phyloP scores from a whole-genome alignment of 352 stramenopile genomes.

The Phytophthora cactorum region DNA sequence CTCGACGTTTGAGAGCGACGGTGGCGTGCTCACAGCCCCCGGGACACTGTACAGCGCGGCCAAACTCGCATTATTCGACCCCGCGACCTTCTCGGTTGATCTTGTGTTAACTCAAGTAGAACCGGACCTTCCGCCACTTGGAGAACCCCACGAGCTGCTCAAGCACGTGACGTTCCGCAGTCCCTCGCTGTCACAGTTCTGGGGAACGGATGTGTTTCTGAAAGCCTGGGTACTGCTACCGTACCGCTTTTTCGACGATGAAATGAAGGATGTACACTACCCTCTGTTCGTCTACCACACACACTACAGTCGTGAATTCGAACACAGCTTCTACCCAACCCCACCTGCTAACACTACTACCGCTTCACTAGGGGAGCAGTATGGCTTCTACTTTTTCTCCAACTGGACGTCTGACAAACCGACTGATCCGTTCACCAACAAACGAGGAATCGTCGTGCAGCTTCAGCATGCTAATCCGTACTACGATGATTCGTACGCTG shows the following conservation, averaged over 20 bases:
- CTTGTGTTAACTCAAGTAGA: conserved; percentile 59
- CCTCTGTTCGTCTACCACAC: conserved; percentile 81
- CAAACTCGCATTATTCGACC: conserved; percentile 53
- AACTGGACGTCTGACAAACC: conserved; percentile 73
- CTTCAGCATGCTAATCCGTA: conserved; percentile 81
- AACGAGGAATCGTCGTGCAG: conserved; percentile 76
- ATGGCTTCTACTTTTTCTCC: conserved; percentile 71
- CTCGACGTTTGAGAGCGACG: conserved; percentile 62
- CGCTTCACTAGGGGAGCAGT: conserved; percentile 44
- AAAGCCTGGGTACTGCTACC: conserved; percentile 79
- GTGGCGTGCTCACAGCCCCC: conserved; percentile 58
- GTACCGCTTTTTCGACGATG: conserved; percentile 65
- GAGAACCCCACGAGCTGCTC: conserved; percentile 58
- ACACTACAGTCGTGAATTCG: conserved; percentile 72
- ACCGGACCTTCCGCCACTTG: conserved; percentile 39
- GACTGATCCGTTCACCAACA: conserved; percentile 61
- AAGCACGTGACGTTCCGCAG: conserved; percentile 76
- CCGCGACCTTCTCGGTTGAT: conserved; percentile 39
- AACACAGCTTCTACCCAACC: conserved; percentile 54
- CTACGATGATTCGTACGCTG: conserved; percentile 82
- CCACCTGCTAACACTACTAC: conserved; percentile 34
- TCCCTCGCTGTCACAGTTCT: conserved; percentile 65
- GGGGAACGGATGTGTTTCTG: conserved; percentile 70
- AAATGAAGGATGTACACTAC: conserved; percentile 63
- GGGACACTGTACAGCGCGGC: conserved; percentile 67